Evolutionary conservation across 805 yeast species (phyloP), one percentile per base, ranked within the genome.

Genomic region (Wickerhamiella brachini): DNA sequence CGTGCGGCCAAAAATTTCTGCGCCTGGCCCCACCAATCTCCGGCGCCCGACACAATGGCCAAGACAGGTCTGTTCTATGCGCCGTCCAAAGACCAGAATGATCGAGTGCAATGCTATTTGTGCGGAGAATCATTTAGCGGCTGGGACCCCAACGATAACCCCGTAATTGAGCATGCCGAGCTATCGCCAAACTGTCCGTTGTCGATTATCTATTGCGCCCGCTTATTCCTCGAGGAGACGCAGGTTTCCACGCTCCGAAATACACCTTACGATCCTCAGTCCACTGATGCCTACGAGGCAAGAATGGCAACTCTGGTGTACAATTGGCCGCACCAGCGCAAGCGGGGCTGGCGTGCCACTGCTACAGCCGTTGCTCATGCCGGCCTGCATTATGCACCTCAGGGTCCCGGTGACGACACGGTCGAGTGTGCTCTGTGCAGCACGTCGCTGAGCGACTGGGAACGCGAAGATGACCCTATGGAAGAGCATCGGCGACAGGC

Each of bases 391-490:
- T 80, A 74, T 60, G 67, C 71, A 10, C 83, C 86, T 1, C 65
- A 69, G 2, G 59, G 61, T n/a, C 63, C 64, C 15, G 69, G 68
- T 38, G 79, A 74, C 49, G 83, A 80, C 61, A 71, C 75, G 24
- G 78, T 79, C 1, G 68, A 76, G 2, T 85, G 95, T 62, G 69
- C 76, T 56, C 78, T 77, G 59, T 85, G 95, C 64, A 77, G 76
- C 10, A 67, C 75, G 18, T 74, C 81, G 0, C 65, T 77, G 15
- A 83, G 83, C 49, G 88, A 87, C 2, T 85, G 94, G 94, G 84
- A 76, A 52, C 61, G 65, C 1, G 71, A 68, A 2, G 93, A 85
- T 64, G 78, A 75, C 52, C 90, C 89, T 0, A 53, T 72, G 8
- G 68, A 57, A 15, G 87, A 80, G 56, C 93, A 84, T 60, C 54